Evolutionary conservation across 345 rosid species (phyloP), one percentile per base, ranked within the genome.

Genomic region (Syzygium oleosum): DNA sequence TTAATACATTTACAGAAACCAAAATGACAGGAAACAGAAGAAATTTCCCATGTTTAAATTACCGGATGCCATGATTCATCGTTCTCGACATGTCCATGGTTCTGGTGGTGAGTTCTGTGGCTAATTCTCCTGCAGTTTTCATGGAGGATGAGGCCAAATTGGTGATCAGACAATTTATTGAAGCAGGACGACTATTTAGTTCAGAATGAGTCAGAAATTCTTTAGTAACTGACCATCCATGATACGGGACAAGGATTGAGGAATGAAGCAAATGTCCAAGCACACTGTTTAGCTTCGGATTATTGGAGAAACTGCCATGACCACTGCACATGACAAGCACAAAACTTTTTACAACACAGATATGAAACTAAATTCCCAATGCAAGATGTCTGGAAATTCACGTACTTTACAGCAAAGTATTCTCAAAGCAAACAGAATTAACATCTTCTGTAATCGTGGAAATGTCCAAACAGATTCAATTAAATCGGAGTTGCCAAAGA

Each of bases 21-120:
- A 53, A 34, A 53, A 34, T 51, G 49, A 85, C 65, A 5, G 52
- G 12, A 85, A 80, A 29, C 1, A 31, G 54, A 29, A 73, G 12
- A 52, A 85, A 27, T 49, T 55, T 61, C 85, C 41, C 54, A 54
- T 38, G n/a, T 63, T 52, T 31, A 63, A 21, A 58, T 34, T 89
- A 96, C 98, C 43, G 98, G 99, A 90, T 93, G 95, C 98, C 99
- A 97, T 19, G 98, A 97, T 90, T 97, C 99, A 7, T 97, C 99
- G 31, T 97, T 97, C 89, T 97, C 99, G 55, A 96, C 98, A 85
- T 97, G 97, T 65, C 99, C 98, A 88, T 97, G 98, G 90, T 97
- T 97, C 89, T 96, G 98, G 88, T 97, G 99, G 85, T 97, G 99
- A 88, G 98, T 96, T 92, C 96, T 95, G 90, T 97, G 99, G 88